Conservation (phyloP, 805 yeast species). For the Clavispora asparagi region DNA sequence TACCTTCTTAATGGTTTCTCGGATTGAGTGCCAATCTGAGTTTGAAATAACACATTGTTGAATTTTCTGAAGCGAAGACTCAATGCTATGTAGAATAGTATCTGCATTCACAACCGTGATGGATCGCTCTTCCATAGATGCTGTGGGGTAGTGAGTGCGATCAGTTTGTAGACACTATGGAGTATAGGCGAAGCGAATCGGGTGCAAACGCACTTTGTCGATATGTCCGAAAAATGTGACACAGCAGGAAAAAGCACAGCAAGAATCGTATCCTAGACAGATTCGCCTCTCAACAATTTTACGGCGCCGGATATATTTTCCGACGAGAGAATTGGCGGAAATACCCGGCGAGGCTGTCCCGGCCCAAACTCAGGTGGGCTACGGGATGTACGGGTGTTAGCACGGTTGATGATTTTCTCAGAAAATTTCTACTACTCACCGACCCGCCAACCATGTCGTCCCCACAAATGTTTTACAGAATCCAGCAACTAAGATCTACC, state of each 20-base stretch:
- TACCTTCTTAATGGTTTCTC: not conserved
- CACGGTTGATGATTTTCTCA: not conserved
- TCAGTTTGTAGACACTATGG: too few species aligned
- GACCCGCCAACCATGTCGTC: slow-evolving; percentile 6
- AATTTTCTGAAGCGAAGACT: not conserved
- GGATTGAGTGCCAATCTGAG: not conserved
- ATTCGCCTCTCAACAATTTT: too few species aligned
- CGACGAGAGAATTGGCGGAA: too few species aligned
- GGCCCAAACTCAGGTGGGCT: too few species aligned
- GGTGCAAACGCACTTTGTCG: not conserved
- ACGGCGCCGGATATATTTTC: too few species aligned
- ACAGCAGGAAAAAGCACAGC: too few species aligned
- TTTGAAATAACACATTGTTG: not conserved
- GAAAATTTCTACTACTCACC: not conserved
- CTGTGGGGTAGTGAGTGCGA: not conserved
- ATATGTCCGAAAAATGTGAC: not conserved
- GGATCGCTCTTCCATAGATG: not conserved
- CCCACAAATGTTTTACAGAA: slow-evolving; percentile 37
- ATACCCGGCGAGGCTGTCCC: too few species aligned
- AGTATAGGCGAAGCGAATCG: not conserved
- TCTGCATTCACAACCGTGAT: not conserved
- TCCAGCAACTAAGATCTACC: slow-evolving; percentile 74
- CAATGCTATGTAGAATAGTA: not conserved
- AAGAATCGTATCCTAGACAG: too few species aligned
- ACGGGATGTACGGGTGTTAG: not conserved